Percentiles rank a stretch among this genome's conserved stretches.
phyloP scores from a whole-genome alignment of 2,329 filamentous ascomycete genomes.

The Elsinoe ampelina region DNA sequence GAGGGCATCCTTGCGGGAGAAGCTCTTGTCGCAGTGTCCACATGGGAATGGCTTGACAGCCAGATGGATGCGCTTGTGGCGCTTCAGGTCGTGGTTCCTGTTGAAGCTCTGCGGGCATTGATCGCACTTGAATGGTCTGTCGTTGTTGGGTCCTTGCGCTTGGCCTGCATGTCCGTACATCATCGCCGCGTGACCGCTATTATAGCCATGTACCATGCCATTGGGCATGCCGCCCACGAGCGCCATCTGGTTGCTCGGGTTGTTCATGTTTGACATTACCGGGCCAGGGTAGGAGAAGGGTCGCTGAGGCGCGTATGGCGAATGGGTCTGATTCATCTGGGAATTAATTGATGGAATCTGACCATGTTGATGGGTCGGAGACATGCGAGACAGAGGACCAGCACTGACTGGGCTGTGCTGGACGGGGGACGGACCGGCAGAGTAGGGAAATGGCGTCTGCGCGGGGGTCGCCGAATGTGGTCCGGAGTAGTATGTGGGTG shows the following conservation, averaged over 20 bases:
- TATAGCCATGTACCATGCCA: conserved; percentile 49
- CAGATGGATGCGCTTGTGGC: conserved; percentile 90
- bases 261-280: conserved; percentile 70
- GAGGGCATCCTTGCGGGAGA: conserved; percentile 89
- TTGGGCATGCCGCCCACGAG: conserved; percentile 54
- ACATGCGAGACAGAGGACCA: conserved; percentile 42
- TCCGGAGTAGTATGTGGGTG: conserved; percentile 52
- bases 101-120: conserved; percentile 90
- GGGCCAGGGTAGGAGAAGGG: conserved; percentile 48
- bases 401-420: conserved; percentile 42
- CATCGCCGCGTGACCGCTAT: conserved; percentile 52
- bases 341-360: conserved; percentile 36
- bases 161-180: conserved; percentile 49
- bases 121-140: conserved; percentile 91
- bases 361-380: conserved; percentile 39
- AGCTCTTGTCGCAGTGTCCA: conserved; percentile 85
- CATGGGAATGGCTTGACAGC: conserved; percentile 95
- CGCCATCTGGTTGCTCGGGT: conserved; percentile 61
- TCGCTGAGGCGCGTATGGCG: conserved; percentile 39
- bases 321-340: conserved; percentile 38
- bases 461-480: conserved; percentile 45
- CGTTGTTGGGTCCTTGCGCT: conserved; percentile 49
- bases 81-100: conserved; percentile 89
- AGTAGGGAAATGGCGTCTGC: conserved; percentile 41
- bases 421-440: conserved; percentile 40